These are phyloP conservation scores for Pseudogymnoascus sp. DNA, from an alignment of 2,329 filamentous ascomycete genomes.

Conservation along the genomic window DNA sequence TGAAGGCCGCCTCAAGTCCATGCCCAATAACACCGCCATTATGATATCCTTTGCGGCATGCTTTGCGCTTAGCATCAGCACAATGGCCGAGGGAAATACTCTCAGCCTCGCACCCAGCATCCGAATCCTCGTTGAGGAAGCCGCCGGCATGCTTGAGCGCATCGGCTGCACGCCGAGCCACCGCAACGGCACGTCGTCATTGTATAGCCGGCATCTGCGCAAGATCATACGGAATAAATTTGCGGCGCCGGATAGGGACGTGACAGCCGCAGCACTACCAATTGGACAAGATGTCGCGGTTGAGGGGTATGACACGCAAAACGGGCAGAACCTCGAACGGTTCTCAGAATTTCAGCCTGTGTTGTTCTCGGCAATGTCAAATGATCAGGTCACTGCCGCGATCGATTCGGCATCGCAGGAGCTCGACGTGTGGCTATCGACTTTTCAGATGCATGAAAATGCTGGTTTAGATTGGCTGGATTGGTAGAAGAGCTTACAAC, in stretches of 20 bases:
- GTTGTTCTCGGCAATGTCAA: constrained; percentile 61
- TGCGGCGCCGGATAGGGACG: constrained; percentile 8
- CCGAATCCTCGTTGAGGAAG: constrained; percentile 56
- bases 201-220: constrained; percentile 48
- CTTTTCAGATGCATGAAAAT: constrained; percentile 21
- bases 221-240: constrained; percentile 27
- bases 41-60: constrained; percentile 72
- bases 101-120: constrained; percentile 55
- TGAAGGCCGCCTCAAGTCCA: constrained; percentile 59
- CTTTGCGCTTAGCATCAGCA: constrained; percentile 56
- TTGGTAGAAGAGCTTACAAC: constrained; percentile 14
- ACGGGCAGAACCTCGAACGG: constrained; percentile 11
- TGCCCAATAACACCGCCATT: constrained; percentile 71
- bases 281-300: constrained; percentile 8
- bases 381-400: constrained; percentile 58
- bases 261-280: constrained; percentile 6
- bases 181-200: constrained; percentile 55
- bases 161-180: constrained; percentile 59
- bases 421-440: constrained; percentile 34
- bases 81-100: constrained; percentile 44
- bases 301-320: constrained; percentile 12
- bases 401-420: constrained; percentile 54
- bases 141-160: constrained; percentile 58
- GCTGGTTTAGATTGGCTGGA: constrained; percentile 24
- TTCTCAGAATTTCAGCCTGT: constrained; percentile 35